A percentile compares a stretch with the other conserved stretches of the same genome.
phyloP scores from a whole-genome alignment of 2,329 filamentous ascomycete species.

The Fusarium sp. region DNA sequence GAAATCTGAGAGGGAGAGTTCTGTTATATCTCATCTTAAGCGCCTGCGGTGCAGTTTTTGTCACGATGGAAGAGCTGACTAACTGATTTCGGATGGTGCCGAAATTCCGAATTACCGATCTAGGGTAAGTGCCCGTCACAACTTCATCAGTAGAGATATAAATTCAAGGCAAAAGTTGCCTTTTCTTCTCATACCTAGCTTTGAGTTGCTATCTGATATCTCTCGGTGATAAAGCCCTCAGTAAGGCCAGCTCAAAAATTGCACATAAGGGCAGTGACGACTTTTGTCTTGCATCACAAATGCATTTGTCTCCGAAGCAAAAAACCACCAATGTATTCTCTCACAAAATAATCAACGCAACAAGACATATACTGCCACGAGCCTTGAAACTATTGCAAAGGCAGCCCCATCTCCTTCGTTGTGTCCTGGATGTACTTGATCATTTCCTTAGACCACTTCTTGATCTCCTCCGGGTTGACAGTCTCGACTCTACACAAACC shows the following conservation, averaged over 20 bases:
- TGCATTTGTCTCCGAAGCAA: no score
- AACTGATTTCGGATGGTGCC: background rate
- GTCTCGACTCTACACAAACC: slow-evolving; percentile 44
- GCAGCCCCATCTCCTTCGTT: slow-evolving; percentile 44
- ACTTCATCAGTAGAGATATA: background rate
- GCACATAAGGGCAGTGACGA: background rate
- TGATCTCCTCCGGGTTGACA: slow-evolving; percentile 39
- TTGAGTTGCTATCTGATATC: background rate
- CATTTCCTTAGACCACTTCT: slow-evolving; percentile 44
- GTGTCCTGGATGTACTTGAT: slow-evolving; percentile 47
- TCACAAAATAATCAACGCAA: no score
- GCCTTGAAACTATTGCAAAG: background rate
- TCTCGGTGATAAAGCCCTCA: background rate
- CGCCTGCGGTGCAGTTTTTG: background rate
- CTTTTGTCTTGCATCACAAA: no score
- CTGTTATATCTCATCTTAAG: background rate
- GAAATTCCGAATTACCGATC: no score
- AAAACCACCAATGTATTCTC: no score
- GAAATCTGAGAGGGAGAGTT: background rate
- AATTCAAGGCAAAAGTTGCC: background rate
- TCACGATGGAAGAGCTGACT: background rate
- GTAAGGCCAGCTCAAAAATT: background rate
- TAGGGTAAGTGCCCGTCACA: background rate
- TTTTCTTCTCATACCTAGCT: background rate
- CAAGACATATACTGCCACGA: no score